These are phyloP conservation scores for Cornus controversa DNA, from an alignment of 148 eudicot genomes.

Conservation along the genomic window DNA sequence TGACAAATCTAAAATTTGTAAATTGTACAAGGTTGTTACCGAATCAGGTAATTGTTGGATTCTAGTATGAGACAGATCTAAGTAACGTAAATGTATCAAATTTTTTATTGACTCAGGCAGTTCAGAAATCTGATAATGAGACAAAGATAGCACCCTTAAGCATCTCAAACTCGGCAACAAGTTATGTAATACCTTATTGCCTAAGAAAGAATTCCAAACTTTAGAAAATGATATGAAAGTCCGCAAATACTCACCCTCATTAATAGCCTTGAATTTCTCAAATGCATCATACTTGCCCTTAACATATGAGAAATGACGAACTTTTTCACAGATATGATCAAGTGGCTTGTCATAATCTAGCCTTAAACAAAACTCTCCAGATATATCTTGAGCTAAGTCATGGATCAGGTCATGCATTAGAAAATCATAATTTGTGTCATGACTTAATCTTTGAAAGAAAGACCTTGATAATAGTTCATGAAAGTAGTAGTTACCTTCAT, in stretches of 20 bases:
- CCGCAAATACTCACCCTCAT: background rate
- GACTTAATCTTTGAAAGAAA: too few species aligned
- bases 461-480: too few species aligned
- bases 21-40: background rate
- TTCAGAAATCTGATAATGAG: background rate
- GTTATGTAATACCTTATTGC: background rate
- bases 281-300: background rate
- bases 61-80: background rate
- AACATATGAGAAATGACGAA: conserved; percentile 13
- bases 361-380: conserved; percentile 1
- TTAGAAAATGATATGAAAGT: conserved; percentile 10
- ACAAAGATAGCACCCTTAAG: conserved; percentile 11
- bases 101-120: background rate
- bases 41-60: background rate
- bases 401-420: conserved; percentile 23
- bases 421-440: background rate
- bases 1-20: background rate
- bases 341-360: background rate
- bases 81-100: background rate
- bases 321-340: background rate
- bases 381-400: conserved; percentile 16
- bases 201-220: background rate
- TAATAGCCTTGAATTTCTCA: background rate
- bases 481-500: too few species aligned
- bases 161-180: background rate